Evolutionary conservation across 768 basidiomycete genomes (phyloP).

Genomic region (Podaxis rugospora): DNA sequence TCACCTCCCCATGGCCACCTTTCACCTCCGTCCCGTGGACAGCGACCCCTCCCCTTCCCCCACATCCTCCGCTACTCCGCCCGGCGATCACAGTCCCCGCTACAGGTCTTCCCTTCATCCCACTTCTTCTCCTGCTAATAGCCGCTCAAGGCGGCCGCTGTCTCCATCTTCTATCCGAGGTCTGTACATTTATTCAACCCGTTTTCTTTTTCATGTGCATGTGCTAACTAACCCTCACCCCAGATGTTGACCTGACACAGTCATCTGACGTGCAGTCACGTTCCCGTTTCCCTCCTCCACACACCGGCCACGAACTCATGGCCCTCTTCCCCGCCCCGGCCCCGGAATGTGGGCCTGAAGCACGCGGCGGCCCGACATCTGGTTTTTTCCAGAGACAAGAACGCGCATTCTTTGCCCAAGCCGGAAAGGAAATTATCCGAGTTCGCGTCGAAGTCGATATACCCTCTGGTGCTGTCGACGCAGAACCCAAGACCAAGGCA

Average conservation of each 20-base stretch:
- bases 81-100: slow-evolving; percentile 37
- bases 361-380: slow-evolving; percentile 62
- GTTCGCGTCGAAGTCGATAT: slow-evolving; percentile 70
- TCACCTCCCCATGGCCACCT: slow-evolving; percentile 27
- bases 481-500: slow-evolving; percentile 25
- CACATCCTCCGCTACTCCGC: slow-evolving; percentile 39
- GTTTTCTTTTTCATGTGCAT: background rate
- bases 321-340: slow-evolving; percentile 74
- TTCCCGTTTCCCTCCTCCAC: slow-evolving; percentile 64
- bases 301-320: slow-evolving; percentile 82
- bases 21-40: slow-evolving; percentile 57
- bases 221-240: slow-evolving; percentile 3
- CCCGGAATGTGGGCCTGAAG: slow-evolving; percentile 51
- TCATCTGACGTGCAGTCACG: slow-evolving; percentile 43
- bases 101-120: slow-evolving; percentile 23
- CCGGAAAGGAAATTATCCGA: slow-evolving; percentile 73
- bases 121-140: slow-evolving; percentile 28
- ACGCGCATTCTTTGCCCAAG: slow-evolving; percentile 76
- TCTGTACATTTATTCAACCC: slow-evolving; percentile 18
- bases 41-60: slow-evolving; percentile 50
- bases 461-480: slow-evolving; percentile 26
- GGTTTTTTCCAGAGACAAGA: slow-evolving; percentile 74
- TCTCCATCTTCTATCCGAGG: slow-evolving; percentile 64
- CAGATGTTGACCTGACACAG: slow-evolving; percentile 64
- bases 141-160: slow-evolving; percentile 47